Base-by-base conservation (phyloP, 176 grass and related monocot genomes). In the Dendrocalamus sinicus region DNA sequence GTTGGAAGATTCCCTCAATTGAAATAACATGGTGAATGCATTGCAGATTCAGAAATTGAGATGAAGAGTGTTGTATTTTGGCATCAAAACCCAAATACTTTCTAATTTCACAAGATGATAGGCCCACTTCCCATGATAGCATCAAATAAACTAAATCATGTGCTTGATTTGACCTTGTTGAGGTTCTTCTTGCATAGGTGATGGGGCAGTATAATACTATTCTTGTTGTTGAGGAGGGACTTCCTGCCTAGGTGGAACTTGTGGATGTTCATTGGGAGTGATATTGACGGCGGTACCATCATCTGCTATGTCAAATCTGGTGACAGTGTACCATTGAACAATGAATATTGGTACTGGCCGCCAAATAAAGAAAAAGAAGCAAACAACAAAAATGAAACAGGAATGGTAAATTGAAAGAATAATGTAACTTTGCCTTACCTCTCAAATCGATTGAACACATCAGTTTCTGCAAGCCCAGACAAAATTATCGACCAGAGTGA, bases 221-320 rank as follows among this genome's bases (percentile, higher is more conserved):
- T 87, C 79, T 69, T 76, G 79, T 73, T 77, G 76, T 67, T 79
- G 89, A 50, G 44, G 81, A 81, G 72, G 65, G 43, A 90, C 85
- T 88, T 92, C 93, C 75, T 83, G 77, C 28, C 30, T 84, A 79
- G 78, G 85, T 63, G 88, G 82, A 80, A 87, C 85, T 40, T 92
- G 79, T 61, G 74, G 83, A 44, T 87, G 67, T 52, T 86, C 88
- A 57, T 86, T 75, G n/a, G 84, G 86, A 75, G 80, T 90, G 54
- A 92, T 44, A 88, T 95, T 84, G 84, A 35, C 32, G 32, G 32
- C 32, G 32, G 32, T 92, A 15, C 93, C 95, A 50, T 98, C 96
- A 80, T 94, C 93, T 88, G 89, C 90, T 72, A 95, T 91, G 84
- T 98, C 93, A 92, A 98, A 98, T 81, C 93, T 98, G 81, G 68